Conservation (phyloP, 1,284 basidiomycete genomes). For the Leucoagaricus sp. region DNA sequence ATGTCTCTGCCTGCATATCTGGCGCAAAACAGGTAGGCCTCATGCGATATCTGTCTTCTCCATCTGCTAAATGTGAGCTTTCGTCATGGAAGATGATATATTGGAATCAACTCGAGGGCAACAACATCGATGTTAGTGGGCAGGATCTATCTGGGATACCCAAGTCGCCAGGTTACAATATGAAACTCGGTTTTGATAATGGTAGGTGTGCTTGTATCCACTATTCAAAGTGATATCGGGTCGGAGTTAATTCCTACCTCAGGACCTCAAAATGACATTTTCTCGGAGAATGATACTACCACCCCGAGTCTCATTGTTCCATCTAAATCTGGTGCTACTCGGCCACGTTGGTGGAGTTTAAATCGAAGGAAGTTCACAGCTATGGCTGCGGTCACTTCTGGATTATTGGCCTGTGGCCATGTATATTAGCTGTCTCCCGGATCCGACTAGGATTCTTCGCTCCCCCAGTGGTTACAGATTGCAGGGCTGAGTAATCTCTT, state of each 20-base stretch:
- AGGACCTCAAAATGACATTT: constrained; percentile 13
- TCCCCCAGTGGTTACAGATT: too few species aligned
- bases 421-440: too few species aligned
- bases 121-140: constrained; percentile 36
- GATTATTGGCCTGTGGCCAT: too few species aligned
- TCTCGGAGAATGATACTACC: neutral
- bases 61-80: neutral
- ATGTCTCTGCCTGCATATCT: constrained; percentile 30
- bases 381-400: too few species aligned
- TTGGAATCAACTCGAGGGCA: constrained; percentile 36
- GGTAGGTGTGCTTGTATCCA: constrained; percentile 23
- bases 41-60: neutral
- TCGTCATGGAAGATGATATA: constrained; percentile 28
- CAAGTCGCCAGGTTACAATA: constrained; percentile 36
- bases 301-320: neutral
- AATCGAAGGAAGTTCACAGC: too few species aligned
- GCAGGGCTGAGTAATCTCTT: too few species aligned
- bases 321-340: too few species aligned
- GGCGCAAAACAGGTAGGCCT: constrained; percentile 33
- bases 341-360: too few species aligned
- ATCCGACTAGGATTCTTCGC: too few species aligned
- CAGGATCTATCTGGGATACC: constrained; percentile 28
- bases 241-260: neutral
- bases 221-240: neutral
- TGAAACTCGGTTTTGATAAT: constrained; percentile 34